Conservation (phyloP, 148 eudicot species). For the Talinum fruticosum region DNA sequence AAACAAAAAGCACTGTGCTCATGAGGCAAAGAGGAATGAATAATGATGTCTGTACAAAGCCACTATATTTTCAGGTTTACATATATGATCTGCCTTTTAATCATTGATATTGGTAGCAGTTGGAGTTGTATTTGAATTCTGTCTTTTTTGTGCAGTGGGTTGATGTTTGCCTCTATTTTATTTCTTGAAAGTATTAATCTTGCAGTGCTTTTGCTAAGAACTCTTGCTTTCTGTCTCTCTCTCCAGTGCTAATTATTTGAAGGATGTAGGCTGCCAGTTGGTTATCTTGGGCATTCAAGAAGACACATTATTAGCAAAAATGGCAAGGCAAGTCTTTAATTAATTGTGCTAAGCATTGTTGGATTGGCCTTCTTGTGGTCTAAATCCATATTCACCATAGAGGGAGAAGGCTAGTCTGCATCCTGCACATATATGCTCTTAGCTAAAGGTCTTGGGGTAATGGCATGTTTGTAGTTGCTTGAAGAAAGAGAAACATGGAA, state of each 20-base stretch:
- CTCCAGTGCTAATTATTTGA: conserved; percentile 75
- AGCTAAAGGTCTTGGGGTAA: conserved; percentile 77
- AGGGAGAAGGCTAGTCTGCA: conserved; percentile 93
- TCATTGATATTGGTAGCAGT: too few species aligned
- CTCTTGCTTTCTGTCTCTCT: conserved; percentile 5
- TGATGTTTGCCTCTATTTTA: too few species aligned
- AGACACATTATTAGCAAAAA: conserved; percentile 83
- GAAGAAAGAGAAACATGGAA: conserved; percentile 89
- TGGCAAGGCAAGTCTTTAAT: conserved; percentile 46
- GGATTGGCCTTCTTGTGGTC: not conserved
- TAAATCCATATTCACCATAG: conserved; percentile 54
- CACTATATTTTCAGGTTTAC: too few species aligned
- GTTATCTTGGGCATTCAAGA: conserved; percentile 95
- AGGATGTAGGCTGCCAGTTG: conserved; percentile 89
- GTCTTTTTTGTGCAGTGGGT: too few species aligned
- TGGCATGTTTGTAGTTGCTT: conserved; percentile 85
- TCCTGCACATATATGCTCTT: conserved; percentile 86
- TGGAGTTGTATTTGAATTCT: too few species aligned
- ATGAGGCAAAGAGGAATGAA: too few species aligned
- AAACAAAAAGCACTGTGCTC: too few species aligned
- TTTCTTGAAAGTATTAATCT: too few species aligned
- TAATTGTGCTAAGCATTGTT: not conserved
- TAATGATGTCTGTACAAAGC: too few species aligned
- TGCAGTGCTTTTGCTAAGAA: not conserved
- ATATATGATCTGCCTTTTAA: too few species aligned